These are phyloP conservation scores for Penicillium sp. DNA, from an alignment of 2,329 filamentous ascomycete genomes.

Conservation along the genomic window DNA sequence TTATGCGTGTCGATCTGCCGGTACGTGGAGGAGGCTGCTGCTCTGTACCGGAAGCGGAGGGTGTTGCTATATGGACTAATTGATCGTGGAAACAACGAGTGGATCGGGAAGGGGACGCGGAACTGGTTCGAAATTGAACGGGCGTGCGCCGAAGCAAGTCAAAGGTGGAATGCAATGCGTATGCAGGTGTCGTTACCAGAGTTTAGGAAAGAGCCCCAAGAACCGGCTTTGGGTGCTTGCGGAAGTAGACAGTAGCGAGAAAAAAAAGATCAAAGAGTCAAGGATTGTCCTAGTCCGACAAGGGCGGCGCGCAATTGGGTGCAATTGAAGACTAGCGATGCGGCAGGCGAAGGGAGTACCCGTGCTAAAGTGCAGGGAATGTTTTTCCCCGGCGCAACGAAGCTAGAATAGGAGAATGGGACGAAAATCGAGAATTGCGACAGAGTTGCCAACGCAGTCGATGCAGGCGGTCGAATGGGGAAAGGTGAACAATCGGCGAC, in stretches of 20 bases:
- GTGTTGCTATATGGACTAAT: slow-evolving; percentile 31
- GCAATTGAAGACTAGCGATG: slow-evolving; percentile 17
- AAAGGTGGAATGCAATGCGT: slow-evolving; percentile 26
- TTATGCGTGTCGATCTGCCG: slow-evolving; percentile 31
- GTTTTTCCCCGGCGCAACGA: slow-evolving; percentile 20
- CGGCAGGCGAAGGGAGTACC: slow-evolving; percentile 26
- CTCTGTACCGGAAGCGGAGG: slow-evolving; percentile 25
- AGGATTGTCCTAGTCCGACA: slow-evolving; percentile 12
- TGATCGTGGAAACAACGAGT: slow-evolving; percentile 24
- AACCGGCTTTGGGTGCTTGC: slow-evolving; percentile 15
- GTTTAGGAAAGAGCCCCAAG: slow-evolving; percentile 24
- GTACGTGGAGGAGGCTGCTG: slow-evolving; percentile 37
- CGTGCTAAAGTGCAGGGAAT: slow-evolving; percentile 18
- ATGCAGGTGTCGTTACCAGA: slow-evolving; percentile 21
- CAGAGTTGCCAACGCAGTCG: slow-evolving; percentile 35
- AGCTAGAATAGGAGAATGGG: slow-evolving; percentile 20
- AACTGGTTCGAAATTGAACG: slow-evolving; percentile 13
- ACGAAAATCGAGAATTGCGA: slow-evolving; percentile 31
- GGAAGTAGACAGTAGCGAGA: slow-evolving; percentile 13
- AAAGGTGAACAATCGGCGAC: slow-evolving; percentile 32
- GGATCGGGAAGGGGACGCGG: slow-evolving; percentile 16
- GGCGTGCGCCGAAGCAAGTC: slow-evolving; percentile 23
- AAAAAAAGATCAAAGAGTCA: slow-evolving; percentile 7
- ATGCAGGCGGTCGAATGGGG: slow-evolving; percentile 39
- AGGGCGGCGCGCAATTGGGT: slow-evolving; percentile 17